Evolutionary conservation across 192 early-diverging fungal genomes (phyloP).

Genomic region (Coemansia interrupta): DNA sequence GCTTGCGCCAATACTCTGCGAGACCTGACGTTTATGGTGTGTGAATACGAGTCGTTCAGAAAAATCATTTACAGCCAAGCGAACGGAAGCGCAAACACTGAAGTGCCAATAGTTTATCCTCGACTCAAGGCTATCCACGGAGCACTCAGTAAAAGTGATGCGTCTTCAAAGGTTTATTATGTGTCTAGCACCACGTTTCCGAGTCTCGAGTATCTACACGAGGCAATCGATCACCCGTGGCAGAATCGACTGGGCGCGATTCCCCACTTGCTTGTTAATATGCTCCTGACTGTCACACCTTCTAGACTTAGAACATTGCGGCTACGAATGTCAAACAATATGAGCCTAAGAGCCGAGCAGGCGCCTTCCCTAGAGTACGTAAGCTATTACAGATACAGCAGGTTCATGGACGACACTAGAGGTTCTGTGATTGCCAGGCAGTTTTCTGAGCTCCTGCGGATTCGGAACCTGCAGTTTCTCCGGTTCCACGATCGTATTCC

Average conservation of each 20-base stretch:
- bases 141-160: slow-evolving; percentile 7
- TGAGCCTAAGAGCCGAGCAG: slow-evolving; percentile 6
- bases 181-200: slow-evolving; percentile 19
- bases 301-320: slow-evolving; percentile 10
- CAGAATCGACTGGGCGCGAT: slow-evolving; percentile 12
- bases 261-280: slow-evolving; percentile 23
- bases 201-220: slow-evolving; percentile 13
- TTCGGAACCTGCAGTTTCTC: slow-evolving; percentile 6
- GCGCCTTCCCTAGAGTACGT: slow-evolving; percentile 10
- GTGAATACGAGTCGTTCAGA: slow-evolving; percentile 3
- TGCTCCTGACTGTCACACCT: slow-evolving; percentile 1
- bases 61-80: background rate
- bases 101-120: too few relatives aligned
- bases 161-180: background rate
- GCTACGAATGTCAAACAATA: slow-evolving; percentile 6
- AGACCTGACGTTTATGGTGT: background rate
- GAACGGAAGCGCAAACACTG: background rate
- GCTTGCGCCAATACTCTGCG: background rate
- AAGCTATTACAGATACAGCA: slow-evolving; percentile 10
- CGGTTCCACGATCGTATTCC: slow-evolving; percentile 28
- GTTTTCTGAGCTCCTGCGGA: slow-evolving; percentile 7
- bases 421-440: slow-evolving; percentile 4
- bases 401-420: background rate
- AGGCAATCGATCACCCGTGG: slow-evolving; percentile 8
- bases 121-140: background rate